Conservation (phyloP, 1,284 basidiomycete species). For the Rhodofomes roseus region DNA sequence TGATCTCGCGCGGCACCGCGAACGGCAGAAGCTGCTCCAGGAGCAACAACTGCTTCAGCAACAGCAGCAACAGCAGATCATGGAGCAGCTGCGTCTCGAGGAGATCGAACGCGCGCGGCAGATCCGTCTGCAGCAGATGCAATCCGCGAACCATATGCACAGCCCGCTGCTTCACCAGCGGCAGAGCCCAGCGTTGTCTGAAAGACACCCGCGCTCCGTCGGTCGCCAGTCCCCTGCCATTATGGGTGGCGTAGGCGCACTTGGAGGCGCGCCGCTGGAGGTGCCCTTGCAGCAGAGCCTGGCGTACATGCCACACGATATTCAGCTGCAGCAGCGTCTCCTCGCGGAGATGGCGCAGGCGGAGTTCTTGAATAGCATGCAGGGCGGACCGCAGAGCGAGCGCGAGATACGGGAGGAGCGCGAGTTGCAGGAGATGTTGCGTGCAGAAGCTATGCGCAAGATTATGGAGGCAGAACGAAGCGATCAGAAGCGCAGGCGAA, state of each 20-base stretch:
- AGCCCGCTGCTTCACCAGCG: constrained; percentile 39
- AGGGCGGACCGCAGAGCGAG: constrained; percentile 37
- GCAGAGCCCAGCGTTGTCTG: constrained; percentile 26
- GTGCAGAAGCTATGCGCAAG: constrained; percentile 77
- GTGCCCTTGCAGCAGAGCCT: constrained; percentile 42
- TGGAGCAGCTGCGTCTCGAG: constrained; percentile 48
- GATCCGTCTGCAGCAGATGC: constrained; percentile 40
- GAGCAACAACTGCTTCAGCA: constrained; percentile 30
- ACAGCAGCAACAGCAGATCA: constrained; percentile 29
- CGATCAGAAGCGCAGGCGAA: constrained; percentile 78
- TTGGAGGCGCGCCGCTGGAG: constrained; percentile 32
- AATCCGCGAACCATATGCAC: constrained; percentile 39
- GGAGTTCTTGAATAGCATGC: constrained; percentile 61
- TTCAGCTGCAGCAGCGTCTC: constrained; percentile 68
- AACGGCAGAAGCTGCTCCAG: constrained; percentile 34
- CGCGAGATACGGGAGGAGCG: constrained; percentile 21
- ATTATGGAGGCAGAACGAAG: constrained; percentile 84
- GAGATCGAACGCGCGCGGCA: constrained; percentile 57
- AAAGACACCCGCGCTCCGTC: constrained; percentile 35
- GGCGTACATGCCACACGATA: constrained; percentile 52
- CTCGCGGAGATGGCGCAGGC: constrained; percentile 68
- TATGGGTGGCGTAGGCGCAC: constrained; percentile 2
- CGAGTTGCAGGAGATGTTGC: constrained; percentile 65
- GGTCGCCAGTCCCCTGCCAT: constrained; percentile 48
- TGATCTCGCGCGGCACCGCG: constrained; percentile 58